Evolutionary conservation across 345 rosid genomes (phyloP).

Genomic region (Arabis hirsuta): DNA sequence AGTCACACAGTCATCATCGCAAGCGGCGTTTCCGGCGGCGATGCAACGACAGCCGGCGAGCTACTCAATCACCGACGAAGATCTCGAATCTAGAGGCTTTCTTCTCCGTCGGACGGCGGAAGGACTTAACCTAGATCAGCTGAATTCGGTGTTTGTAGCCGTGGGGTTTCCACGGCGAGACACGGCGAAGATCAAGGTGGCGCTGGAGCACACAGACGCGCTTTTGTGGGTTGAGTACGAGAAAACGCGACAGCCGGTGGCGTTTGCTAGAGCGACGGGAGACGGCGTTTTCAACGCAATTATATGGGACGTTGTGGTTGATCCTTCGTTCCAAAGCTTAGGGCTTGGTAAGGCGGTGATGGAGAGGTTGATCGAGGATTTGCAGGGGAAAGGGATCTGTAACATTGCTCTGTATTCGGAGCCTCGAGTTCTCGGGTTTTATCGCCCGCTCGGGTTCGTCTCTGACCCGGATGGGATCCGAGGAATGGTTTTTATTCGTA

Average conservation of each 20-base stretch:
- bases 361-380: slow-evolving; percentile 73
- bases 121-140: slow-evolving; percentile 72
- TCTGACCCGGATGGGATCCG: slow-evolving; percentile 93
- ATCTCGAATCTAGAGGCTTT: slow-evolving; percentile 72
- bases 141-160: slow-evolving; percentile 74
- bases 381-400: slow-evolving; percentile 61
- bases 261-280: slow-evolving; percentile 91
- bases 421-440: slow-evolving; percentile 92
- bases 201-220: slow-evolving; percentile 74
- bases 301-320: slow-evolving; percentile 98
- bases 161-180: slow-evolving; percentile 94
- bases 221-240: slow-evolving; percentile 69
- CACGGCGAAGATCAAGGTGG: slow-evolving; percentile 66
- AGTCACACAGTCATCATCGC: slow-evolving; percentile 36
- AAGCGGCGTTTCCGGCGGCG: slow-evolving; percentile 30
- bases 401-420: slow-evolving; percentile 86
- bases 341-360: slow-evolving; percentile 90
- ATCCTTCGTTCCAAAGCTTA: slow-evolving; percentile 78
- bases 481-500: slow-evolving; percentile 86
- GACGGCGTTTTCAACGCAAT: slow-evolving; percentile 93
- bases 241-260: slow-evolving; percentile 70
- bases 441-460: slow-evolving; percentile 84
- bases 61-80: slow-evolving; percentile 67
- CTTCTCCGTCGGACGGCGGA: slow-evolving; percentile 62
- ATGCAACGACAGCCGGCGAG: slow-evolving; percentile 37